Percentiles rank a stretch among this genome's conserved stretches.
Conservation (phyloP, 441 rosid genomes). For the Cnidoscolus chayamansa region DNA sequence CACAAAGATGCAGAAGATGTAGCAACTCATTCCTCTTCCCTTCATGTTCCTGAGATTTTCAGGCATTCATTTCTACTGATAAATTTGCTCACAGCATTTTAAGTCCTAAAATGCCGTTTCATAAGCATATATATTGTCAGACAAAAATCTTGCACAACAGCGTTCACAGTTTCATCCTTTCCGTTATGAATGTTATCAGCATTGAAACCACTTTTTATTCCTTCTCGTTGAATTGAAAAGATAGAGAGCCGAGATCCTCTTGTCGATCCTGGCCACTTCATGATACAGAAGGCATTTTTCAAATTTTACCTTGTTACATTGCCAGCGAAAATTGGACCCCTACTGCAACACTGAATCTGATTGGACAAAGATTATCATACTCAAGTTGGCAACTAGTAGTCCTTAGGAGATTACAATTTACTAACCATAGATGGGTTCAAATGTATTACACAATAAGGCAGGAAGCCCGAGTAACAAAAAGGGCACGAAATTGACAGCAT, state of each 20-base stretch:
- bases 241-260: neutral
- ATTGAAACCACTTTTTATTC: too few relatives aligned
- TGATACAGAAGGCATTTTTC: neutral
- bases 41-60: neutral
- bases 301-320: too few relatives aligned
- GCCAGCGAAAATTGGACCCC: neutral
- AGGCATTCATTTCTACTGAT: slow-evolving; percentile 10
- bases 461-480: too few relatives aligned
- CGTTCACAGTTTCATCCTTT: neutral
- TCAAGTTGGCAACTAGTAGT: neutral
- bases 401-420: neutral
- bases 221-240: neutral
- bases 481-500: neutral
- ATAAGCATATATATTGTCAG: neutral
- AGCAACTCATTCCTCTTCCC: neutral
- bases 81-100: neutral
- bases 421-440: neutral
- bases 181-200: neutral
- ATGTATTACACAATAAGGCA: too few relatives aligned
- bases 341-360: neutral
- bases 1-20: neutral
- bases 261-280: neutral
- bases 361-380: neutral
- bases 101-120: neutral
- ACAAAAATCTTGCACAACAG: neutral